Evolutionary conservation across 352 stramenopile species (phyloP), one percentile per base, ranked within the genome.

Genomic region (Phytopythium boreale): DNA sequence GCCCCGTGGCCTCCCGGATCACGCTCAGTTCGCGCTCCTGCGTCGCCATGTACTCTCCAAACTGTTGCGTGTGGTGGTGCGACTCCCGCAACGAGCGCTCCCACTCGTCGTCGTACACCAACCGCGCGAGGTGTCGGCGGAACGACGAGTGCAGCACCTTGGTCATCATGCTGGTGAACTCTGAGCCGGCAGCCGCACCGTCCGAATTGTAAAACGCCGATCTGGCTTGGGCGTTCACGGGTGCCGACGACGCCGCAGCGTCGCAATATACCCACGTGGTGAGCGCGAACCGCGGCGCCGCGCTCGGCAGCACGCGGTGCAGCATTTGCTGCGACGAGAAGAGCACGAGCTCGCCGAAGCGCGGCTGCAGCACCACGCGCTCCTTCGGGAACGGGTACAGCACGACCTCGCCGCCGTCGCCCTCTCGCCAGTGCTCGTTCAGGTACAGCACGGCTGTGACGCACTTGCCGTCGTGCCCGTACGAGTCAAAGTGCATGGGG

Each of bases 401-500:
- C 55, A 89, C 79, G 47, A 96, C 76, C 61, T 96, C 89, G 11
- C 87, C 89, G 39, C 86, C 85, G 59, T 96, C 76, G 36, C 75
- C 83, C 24, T 74, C 43, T 15, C 67, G n/a, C 89, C 89, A 96
- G 11, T 76, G 22, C 3, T 91, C 82, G 62, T 95, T 96, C 56
- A 96, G 71, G 66, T 96, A 96, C 17, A 96, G 61, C 53, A 96
- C 81, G 5, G 81, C 85, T 1, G 86, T 96, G 59, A 96, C 63
- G 57, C 82, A 89, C 70, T 94, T 95, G 69, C 82, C 83, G 50
- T 92, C 83, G 67, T 89, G 79, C 1, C 86, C 87, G 58, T 91
- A 92, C 39, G 87, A 85, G 67, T 96, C 88, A 49, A 92, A 95
- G 59, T 96, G 88, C 71, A 90, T 76, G 0, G 88, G 88, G 60